Evolutionary conservation across 768 basidiomycete genomes (phyloP).

Genomic region (Xerocomellus intermedius): DNA sequence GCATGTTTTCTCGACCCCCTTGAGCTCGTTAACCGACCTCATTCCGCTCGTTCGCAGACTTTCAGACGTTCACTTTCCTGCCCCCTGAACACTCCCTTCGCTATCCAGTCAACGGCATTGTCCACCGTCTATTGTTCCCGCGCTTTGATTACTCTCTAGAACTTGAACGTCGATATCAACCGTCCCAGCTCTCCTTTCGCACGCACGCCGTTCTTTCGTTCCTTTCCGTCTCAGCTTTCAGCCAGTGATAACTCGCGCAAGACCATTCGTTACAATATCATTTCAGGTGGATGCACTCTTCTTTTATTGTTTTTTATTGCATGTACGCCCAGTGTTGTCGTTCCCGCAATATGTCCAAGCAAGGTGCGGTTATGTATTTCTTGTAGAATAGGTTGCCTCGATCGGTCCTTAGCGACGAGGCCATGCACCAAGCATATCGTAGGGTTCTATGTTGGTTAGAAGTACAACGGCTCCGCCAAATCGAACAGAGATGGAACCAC

Average conservation of each 20-base stretch:
- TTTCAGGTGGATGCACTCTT: slow-evolving; percentile 16
- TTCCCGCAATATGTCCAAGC: slow-evolving; percentile 1
- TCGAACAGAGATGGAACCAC: not conserved
- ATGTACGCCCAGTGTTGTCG: slow-evolving; percentile 17
- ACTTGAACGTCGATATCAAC: slow-evolving; percentile 5
- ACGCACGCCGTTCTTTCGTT: slow-evolving; percentile 6
- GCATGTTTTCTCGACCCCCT: not conserved
- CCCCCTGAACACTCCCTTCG: not conserved
- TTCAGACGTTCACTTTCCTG: not conserved
- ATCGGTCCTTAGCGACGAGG: not conserved
- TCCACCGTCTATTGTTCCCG: slow-evolving; percentile 3
- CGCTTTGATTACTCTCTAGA: slow-evolving; percentile 7
- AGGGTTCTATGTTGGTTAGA: slow-evolving; percentile 3
- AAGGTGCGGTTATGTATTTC: slow-evolving; percentile 15
- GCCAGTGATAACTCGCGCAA: not conserved
- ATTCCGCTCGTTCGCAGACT: not conserved
- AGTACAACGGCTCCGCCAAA: not conserved
- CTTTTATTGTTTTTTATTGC: slow-evolving; percentile 14
- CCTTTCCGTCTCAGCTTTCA: slow-evolving; percentile 1
- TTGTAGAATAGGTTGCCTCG: slow-evolving; percentile 15
- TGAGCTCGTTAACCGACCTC: not conserved
- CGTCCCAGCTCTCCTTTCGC: slow-evolving; percentile 1
- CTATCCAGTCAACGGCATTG: not conserved
- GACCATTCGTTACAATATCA: slow-evolving; percentile 14
- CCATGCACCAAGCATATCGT: not conserved